Percentiles rank a stretch among this genome's conserved stretches.
These are phyloP conservation scores for Nicotiana benthamiana DNA, from an alignment of 257 asterid genomes.

Conservation along the genomic window DNA sequence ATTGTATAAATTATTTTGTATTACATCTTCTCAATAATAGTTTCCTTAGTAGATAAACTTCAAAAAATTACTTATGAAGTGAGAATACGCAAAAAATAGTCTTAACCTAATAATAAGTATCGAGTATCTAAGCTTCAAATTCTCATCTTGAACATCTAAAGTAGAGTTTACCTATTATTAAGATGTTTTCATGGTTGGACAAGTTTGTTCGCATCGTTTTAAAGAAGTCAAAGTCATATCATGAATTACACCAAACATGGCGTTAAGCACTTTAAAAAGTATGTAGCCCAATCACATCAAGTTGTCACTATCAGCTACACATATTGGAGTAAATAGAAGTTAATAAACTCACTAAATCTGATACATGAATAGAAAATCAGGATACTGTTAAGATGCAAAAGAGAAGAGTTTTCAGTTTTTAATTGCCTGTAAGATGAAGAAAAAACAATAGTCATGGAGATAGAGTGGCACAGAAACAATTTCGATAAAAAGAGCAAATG, in stretches of 20 bases:
- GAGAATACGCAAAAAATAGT: background rate
- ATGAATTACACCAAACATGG: background rate
- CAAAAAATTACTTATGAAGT: background rate
- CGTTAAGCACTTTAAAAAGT: background rate
- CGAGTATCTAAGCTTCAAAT: background rate
- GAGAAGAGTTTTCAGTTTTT: background rate
- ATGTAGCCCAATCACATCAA: background rate
- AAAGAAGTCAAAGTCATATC: background rate
- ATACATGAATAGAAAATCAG: background rate
- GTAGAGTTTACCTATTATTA: background rate
- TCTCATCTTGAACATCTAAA: background rate
- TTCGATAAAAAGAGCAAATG: background rate
- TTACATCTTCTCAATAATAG: background rate
- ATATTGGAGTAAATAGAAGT: background rate
- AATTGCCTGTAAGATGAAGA: background rate
- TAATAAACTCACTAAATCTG: background rate
- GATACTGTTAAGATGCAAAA: background rate
- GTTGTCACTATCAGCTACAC: background rate
- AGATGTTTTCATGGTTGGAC: background rate
- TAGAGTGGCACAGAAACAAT: background rate
- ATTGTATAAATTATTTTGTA: background rate
- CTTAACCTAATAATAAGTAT: background rate
- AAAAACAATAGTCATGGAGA: background rate
- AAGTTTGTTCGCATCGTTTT: background rate
- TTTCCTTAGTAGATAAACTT: background rate